Evolutionary conservation across 768 basidiomycete genomes (phyloP).

Genomic region (Lactarius quietus): DNA sequence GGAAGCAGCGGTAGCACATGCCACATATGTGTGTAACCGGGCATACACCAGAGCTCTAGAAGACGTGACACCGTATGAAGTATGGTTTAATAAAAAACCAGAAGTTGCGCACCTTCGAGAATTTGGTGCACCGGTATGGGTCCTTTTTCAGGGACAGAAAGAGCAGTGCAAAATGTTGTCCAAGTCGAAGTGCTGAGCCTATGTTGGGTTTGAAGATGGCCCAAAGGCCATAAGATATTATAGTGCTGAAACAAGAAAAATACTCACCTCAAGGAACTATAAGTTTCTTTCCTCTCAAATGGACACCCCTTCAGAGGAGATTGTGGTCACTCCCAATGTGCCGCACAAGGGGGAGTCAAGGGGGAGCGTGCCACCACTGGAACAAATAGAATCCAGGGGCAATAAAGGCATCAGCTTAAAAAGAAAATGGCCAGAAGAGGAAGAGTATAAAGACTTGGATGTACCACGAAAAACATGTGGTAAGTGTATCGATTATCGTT

Average conservation of each 20-base stretch:
- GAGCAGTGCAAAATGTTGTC: not conserved
- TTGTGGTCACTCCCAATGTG: not conserved
- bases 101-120: not conserved
- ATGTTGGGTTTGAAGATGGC: not conserved
- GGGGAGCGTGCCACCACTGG: too few relatives aligned
- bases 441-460: too few relatives aligned
- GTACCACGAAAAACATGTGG: too few relatives aligned
- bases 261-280: not conserved
- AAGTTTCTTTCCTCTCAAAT: not conserved
- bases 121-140: not conserved
- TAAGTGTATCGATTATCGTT: too few relatives aligned
- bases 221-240: not conserved
- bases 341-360: not conserved
- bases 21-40: not conserved
- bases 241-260: not conserved
- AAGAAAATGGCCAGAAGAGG: too few relatives aligned
- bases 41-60: rapidly evolving
- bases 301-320: not conserved
- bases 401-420: too few relatives aligned
- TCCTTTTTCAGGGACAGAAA: not conserved
- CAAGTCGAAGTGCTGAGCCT: not conserved
- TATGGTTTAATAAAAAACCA: not conserved
- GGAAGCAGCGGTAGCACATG: not conserved
- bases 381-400: too few relatives aligned
- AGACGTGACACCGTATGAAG: not conserved